Conservation (phyloP, 768 basidiomycete genomes). For the Agrocybe praecox region DNA sequence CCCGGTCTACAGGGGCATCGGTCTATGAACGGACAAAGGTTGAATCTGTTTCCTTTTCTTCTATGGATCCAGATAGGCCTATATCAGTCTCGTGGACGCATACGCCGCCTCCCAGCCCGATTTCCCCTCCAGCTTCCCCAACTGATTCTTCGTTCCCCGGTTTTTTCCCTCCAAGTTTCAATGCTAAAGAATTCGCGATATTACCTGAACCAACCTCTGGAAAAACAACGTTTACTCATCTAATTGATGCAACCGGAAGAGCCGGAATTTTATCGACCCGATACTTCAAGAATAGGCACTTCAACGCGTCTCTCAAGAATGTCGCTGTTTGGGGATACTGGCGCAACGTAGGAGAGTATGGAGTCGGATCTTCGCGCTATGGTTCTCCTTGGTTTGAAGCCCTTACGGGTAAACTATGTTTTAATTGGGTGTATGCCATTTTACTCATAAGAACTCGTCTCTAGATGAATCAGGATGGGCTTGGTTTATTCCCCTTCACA, state of each 20-base stretch:
- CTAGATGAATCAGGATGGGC: conserved; percentile 72
- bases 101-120: conserved; percentile 39
- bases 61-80: conserved; percentile 41
- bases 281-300: conserved; percentile 70
- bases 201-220: conserved; percentile 34
- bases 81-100: conserved; percentile 58
- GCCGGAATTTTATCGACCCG: conserved; percentile 68
- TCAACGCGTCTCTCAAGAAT: conserved; percentile 71
- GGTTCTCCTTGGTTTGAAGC: conserved; percentile 75
- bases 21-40: conserved; percentile 61
- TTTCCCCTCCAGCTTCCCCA: conserved; percentile 44
- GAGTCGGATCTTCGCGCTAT: conserved; percentile 46
- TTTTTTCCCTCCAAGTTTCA: conserved; percentile 17
- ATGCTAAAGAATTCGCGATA: conserved; percentile 7
- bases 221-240: conserved; percentile 61
- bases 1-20: conserved; percentile 49
- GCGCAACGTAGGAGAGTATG: conserved; percentile 55
- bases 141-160: conserved; percentile 28
- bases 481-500: conserved; percentile 72
- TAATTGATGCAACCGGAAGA: conserved; percentile 79
- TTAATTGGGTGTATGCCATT: neutral
- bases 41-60: conserved; percentile 46
- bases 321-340: conserved; percentile 83
- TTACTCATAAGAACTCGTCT: neutral
- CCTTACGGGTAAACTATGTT: conserved; percentile 51